phyloP scores from a whole-genome alignment of 176 grass and related monocot species.

The Raddia guianensis region DNA sequence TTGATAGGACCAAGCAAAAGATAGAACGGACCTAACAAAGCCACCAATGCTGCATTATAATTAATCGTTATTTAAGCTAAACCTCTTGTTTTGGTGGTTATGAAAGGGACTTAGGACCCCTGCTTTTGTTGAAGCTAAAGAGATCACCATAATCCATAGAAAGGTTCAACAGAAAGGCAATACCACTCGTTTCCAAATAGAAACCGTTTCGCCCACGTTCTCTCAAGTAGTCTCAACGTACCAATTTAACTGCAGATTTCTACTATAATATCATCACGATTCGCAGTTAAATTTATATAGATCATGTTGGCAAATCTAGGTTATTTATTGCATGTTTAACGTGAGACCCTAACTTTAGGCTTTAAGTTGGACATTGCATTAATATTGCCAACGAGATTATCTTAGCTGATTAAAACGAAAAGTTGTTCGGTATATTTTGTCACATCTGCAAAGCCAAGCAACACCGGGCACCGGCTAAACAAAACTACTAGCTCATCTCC shows the following conservation, averaged over 20 bases:
- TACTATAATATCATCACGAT: no score
- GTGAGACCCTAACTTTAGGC: background rate
- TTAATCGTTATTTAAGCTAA: background rate
- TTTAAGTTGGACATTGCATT: conserved; percentile 28
- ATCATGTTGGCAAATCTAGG: no score
- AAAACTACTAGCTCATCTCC: background rate
- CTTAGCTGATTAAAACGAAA: conserved; percentile 34
- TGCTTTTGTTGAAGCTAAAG: background rate
- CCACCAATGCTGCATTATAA: conserved; percentile 30
- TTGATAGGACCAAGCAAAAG: background rate
- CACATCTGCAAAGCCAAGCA: conserved; percentile 18
- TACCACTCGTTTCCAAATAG: background rate
- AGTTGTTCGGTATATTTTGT: conserved; percentile 41
- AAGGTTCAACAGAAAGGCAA: background rate
- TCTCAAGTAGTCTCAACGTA: no score
- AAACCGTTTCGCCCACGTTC: background rate
- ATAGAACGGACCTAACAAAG: conserved; percentile 37
- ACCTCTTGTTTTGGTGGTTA: background rate
- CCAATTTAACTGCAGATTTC: background rate
- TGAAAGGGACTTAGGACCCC: background rate
- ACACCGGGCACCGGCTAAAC: background rate
- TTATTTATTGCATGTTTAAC: no score
- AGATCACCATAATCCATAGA: background rate
- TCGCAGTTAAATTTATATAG: no score
- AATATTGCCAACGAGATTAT: conserved; percentile 11